Percentiles rank a stretch among this genome's conserved stretches.
These are phyloP conservation scores for Saccharomycopsis sp. DNA, from an alignment of 805 yeast genomes.

Conservation along the genomic window DNA sequence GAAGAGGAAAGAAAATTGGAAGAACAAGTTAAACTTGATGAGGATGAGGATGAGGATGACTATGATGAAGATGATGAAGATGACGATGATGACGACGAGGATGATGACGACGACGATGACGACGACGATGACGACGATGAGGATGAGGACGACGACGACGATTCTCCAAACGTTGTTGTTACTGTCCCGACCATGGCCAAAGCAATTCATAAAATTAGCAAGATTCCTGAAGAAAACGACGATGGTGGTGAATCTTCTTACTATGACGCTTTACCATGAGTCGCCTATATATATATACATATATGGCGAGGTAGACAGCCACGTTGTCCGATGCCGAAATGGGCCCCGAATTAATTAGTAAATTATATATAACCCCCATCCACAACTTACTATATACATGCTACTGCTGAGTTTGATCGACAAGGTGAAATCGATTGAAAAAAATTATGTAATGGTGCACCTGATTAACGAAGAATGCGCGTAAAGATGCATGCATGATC, in stretches of 20 bases:
- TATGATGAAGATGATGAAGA: conserved; percentile 6
- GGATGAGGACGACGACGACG: conserved; percentile 6
- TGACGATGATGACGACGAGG: conserved; percentile 13
- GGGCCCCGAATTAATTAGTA: too few species aligned
- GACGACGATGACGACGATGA: conserved; percentile 16
- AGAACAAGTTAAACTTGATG: conserved; percentile 12
- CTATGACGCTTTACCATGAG: conserved; percentile 35
- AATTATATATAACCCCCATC: too few species aligned
- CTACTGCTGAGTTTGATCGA: too few species aligned
- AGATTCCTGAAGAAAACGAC: conserved; percentile 29
- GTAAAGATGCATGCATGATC: too few species aligned
- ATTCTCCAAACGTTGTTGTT: not conserved
- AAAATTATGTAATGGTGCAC: too few species aligned
- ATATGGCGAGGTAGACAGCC: too few species aligned
- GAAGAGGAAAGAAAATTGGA: conserved; percentile 14
- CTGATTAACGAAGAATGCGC: too few species aligned
- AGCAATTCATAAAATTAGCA: not conserved
- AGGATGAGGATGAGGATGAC: not conserved
- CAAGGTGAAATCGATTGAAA: too few species aligned
- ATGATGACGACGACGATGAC: conserved; percentile 23
- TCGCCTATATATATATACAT: too few species aligned
- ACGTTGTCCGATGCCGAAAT: too few species aligned
- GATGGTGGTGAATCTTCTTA: conserved; percentile 31
- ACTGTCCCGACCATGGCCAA: not conserved
- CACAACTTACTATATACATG: too few species aligned